A percentile compares a stretch with the other conserved stretches of the same genome.
These are phyloP conservation scores for Coniferiporia sulphurascens DNA, from an alignment of 1,284 basidiomycete species.

Conservation along the genomic window DNA sequence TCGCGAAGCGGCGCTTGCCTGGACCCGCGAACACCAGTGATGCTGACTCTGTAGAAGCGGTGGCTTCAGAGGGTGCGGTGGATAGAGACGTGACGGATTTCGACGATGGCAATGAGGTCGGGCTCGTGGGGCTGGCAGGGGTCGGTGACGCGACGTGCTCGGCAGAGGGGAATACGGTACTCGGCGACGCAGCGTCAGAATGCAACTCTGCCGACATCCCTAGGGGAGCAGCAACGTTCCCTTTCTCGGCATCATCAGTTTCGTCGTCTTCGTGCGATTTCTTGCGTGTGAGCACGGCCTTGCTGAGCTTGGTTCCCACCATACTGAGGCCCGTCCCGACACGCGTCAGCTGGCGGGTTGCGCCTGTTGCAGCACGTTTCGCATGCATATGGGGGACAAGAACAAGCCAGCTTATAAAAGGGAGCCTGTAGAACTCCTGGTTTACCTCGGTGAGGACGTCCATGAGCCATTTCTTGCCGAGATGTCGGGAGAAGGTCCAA, in stretches of 20 bases:
- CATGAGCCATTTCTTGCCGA: slow-evolving; percentile 70
- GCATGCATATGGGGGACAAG: slow-evolving; percentile 7
- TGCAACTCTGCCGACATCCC: slow-evolving; percentile 17
- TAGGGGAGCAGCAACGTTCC: background rate
- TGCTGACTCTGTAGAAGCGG: slow-evolving; percentile 23
- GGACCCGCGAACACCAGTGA: background rate
- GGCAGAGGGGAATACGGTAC: slow-evolving; percentile 4
- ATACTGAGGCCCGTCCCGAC: background rate
- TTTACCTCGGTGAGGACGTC: slow-evolving; percentile 55
- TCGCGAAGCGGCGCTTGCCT: slow-evolving; percentile 6
- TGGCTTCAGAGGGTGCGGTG: slow-evolving; percentile 23
- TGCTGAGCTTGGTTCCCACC: slow-evolving; percentile 1
- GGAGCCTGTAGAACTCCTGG: slow-evolving; percentile 23
- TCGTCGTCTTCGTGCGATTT: background rate
- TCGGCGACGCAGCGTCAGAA: slow-evolving; percentile 20
- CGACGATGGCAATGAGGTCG: slow-evolving; percentile 22
- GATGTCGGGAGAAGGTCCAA: slow-evolving; percentile 63
- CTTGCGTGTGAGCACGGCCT: background rate
- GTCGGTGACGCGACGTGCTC: slow-evolving; percentile 33
- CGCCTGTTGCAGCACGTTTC: slow-evolving; percentile 2
- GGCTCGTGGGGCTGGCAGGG: slow-evolving; percentile 28
- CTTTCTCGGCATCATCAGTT: background rate
- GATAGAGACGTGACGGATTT: slow-evolving; percentile 23
- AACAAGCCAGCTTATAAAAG: slow-evolving; percentile 15
- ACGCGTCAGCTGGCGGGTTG: slow-evolving; percentile 2